Evolutionary conservation across 257 asterid species (phyloP).

Genomic region (Solanum boliviense): DNA sequence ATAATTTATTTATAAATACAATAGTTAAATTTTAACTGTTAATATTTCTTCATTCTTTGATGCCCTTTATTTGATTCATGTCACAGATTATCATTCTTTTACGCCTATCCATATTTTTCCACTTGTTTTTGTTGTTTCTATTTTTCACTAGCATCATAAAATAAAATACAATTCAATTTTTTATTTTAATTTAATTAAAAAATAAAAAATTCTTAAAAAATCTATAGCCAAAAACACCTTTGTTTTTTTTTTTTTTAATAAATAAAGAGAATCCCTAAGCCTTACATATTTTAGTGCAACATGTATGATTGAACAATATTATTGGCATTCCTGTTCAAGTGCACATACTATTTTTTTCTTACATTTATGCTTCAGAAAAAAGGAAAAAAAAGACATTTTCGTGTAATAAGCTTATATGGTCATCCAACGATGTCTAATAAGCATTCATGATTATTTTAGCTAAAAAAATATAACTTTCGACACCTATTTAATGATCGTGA

Average conservation of each 20-base stretch:
- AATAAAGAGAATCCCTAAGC: not conserved
- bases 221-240: not conserved
- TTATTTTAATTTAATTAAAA: no score
- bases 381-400: not conserved
- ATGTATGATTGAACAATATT: not conserved
- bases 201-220: no score
- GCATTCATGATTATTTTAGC: not conserved
- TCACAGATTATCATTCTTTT: no score
- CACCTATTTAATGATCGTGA: no score
- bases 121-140: no score
- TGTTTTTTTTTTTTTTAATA: no score
- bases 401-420: not conserved
- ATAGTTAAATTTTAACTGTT: no score
- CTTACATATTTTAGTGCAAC: not conserved
- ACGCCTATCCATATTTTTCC: not conserved
- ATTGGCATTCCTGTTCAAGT: not conserved
- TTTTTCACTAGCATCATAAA: not conserved
- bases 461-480: no score
- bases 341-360: not conserved
- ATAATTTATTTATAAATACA: no score
- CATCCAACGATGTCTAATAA: not conserved
- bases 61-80: no score
- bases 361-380: not conserved
- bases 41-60: no score
- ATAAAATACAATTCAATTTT: no score